Evolutionary conservation across 2,329 filamentous ascomycete genomes (phyloP).

Genomic region (Zymoseptoria tritici): DNA sequence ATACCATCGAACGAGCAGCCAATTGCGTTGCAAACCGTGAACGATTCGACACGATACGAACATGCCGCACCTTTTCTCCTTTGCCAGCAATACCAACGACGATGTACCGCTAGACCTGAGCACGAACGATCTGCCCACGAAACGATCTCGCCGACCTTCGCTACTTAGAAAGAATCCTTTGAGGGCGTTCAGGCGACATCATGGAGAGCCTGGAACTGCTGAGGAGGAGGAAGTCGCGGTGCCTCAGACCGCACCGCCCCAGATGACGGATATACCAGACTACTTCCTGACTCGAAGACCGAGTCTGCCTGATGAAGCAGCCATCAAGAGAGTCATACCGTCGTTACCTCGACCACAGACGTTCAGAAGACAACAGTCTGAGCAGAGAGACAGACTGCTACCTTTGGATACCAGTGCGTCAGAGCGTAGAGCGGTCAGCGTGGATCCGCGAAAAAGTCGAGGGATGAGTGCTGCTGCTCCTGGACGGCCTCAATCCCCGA

Average conservation of each 20-base stretch:
- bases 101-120: conserved; percentile 17
- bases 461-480: conserved; percentile 29
- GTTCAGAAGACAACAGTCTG: conserved; percentile 76
- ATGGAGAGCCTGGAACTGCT: conserved; percentile 16
- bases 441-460: conserved; percentile 42
- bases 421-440: conserved; percentile 65
- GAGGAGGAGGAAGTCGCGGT: conserved; percentile 7
- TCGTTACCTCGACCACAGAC: conserved; percentile 70
- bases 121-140: conserved; percentile 11
- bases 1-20: neutral
- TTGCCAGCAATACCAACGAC: conserved; percentile 19
- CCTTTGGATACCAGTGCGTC: conserved; percentile 55
- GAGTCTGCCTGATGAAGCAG: conserved; percentile 18
- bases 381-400: conserved; percentile 65
- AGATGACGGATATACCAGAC: conserved; percentile 24
- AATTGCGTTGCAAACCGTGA: neutral
- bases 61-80: conserved; percentile 29
- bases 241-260: conserved; percentile 17
- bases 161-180: conserved; percentile 16
- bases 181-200: conserved; percentile 24
- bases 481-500: conserved; percentile 39
- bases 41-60: conserved; percentile 8
- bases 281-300: conserved; percentile 16
- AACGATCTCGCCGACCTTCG: conserved; percentile 14
- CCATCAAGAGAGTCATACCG: conserved; percentile 46